A percentile compares a stretch with the other conserved stretches of the same genome.
phyloP scores from a whole-genome alignment of 2,329 filamentous ascomycete species.

The Phoma herbarum region DNA sequence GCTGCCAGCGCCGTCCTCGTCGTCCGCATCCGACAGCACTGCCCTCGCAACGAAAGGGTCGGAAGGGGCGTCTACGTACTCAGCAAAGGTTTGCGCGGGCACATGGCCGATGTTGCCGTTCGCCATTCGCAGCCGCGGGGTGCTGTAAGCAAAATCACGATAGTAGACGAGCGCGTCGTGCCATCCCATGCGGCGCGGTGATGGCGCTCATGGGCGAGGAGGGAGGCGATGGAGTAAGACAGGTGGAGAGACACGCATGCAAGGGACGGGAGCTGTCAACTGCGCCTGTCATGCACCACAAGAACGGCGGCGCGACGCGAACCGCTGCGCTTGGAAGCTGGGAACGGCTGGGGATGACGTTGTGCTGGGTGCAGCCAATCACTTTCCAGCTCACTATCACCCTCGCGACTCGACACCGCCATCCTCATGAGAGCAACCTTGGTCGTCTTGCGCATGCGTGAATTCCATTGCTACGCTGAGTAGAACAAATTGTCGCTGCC shows the following conservation, averaged over 20 bases:
- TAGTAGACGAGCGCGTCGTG: slow-evolving; percentile 47
- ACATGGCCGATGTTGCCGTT: slow-evolving; percentile 57
- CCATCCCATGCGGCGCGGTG: slow-evolving; percentile 49
- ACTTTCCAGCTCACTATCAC: not conserved
- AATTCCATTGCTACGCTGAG: no score
- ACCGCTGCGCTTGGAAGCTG: slow-evolving; percentile 2
- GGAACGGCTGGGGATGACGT: slow-evolving; percentile 15
- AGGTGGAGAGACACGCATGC: not conserved
- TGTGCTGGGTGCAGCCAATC: slow-evolving; percentile 5
- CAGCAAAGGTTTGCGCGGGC: slow-evolving; percentile 60
- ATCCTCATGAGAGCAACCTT: not conserved
- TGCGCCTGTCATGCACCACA: slow-evolving; percentile 3
- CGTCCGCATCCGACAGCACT: slow-evolving; percentile 1
- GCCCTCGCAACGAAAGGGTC: slow-evolving; percentile 32
- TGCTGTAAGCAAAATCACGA: slow-evolving; percentile 56
- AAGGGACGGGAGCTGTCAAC: slow-evolving; percentile 9
- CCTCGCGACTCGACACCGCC: not conserved
- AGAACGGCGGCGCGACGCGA: slow-evolving; percentile 5
- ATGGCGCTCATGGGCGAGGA: slow-evolving; percentile 34
- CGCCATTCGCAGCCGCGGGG: slow-evolving; percentile 56
- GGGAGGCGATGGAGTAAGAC: not conserved
- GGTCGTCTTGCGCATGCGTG: no score
- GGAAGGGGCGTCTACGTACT: slow-evolving; percentile 59
- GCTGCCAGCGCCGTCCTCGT: no score
- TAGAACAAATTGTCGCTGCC: no score